Conservation (phyloP, 306 rosid genomes). For the Cucurbita argyrosperma region DNA sequence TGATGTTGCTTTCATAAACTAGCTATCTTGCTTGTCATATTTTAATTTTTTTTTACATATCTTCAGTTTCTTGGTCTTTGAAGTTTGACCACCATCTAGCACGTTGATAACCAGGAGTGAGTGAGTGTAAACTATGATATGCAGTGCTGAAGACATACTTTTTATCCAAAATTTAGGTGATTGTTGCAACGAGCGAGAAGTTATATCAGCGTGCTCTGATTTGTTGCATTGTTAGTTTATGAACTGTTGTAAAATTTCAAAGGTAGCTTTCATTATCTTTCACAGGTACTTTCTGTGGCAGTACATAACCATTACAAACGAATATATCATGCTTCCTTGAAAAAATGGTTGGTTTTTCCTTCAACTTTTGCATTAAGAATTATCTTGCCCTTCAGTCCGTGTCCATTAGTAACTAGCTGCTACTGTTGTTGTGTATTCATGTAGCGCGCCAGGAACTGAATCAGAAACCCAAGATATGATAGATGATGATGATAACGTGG, state of each 20-base stretch:
- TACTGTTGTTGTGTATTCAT: conserved; percentile 7
- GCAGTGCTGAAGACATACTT: neutral
- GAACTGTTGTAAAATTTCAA: conserved; percentile 5
- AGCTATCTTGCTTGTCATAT: neutral
- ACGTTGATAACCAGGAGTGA: neutral
- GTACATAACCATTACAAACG: conserved; percentile 95
- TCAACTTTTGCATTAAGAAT: neutral
- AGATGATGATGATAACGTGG: conserved; percentile 67
- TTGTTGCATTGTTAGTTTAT: neutral
- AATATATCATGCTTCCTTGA: conserved; percentile 58
- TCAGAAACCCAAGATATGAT: conserved; percentile 24
- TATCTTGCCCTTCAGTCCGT: neutral
- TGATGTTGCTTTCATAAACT: neutral
- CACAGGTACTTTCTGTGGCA: conserved; percentile 93
- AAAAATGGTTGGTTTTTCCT: conserved; percentile 56
- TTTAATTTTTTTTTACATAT: neutral
- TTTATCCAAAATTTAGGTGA: neutral
- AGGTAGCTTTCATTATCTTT: conserved; percentile 17
- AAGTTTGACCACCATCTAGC: neutral
- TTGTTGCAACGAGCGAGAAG: neutral
- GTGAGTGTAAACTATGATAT: neutral
- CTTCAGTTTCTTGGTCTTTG: neutral
- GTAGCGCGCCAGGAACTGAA: conserved; percentile 44
- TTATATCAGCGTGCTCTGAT: neutral
- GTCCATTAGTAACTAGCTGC: neutral